Conservation (phyloP, 139 green algal genomes). For the Monoraphidium neglectum region DNA sequence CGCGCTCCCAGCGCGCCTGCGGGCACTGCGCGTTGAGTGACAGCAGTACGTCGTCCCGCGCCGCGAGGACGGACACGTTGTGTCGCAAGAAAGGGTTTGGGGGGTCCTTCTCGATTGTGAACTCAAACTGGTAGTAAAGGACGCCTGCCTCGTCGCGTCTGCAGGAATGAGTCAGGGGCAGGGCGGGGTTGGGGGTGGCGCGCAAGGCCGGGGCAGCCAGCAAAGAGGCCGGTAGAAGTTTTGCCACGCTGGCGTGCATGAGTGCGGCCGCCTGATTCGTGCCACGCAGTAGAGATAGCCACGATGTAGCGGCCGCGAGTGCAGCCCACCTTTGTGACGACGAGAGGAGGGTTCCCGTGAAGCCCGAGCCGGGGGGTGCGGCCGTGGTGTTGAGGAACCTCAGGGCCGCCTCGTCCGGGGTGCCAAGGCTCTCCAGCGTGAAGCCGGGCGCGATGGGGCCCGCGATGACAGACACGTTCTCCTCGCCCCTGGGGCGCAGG, state of each 20-base stretch:
- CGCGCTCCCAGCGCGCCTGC: slow-evolving; percentile 51
- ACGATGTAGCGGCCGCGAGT: neutral
- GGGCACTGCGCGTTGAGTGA: slow-evolving; percentile 79
- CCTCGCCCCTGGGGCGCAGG: slow-evolving; percentile 81
- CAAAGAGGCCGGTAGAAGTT: no score
- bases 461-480: slow-evolving; percentile 91
- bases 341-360: slow-evolving; percentile 54
- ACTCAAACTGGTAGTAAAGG: slow-evolving; percentile 62
- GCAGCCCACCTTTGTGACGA: slow-evolving; percentile 26
- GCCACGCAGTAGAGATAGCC: neutral
- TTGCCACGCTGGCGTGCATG: no score
- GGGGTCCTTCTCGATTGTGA: slow-evolving; percentile 57
- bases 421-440: slow-evolving; percentile 62
- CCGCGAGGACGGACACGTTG: slow-evolving; percentile 79
- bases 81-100: slow-evolving; percentile 74
- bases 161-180: neutral
- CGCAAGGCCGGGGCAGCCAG: no score
- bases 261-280: neutral
- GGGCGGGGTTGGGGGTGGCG: neutral
- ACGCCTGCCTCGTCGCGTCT: slow-evolving; percentile 5
- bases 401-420: slow-evolving; percentile 45
- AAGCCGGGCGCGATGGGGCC: slow-evolving; percentile 82
- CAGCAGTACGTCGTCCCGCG: slow-evolving; percentile 62
- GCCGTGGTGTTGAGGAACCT: slow-evolving; percentile 68
- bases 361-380: slow-evolving; percentile 43